phyloP scores from a whole-genome alignment of 768 basidiomycete genomes.

The Serendipita vermifera region DNA sequence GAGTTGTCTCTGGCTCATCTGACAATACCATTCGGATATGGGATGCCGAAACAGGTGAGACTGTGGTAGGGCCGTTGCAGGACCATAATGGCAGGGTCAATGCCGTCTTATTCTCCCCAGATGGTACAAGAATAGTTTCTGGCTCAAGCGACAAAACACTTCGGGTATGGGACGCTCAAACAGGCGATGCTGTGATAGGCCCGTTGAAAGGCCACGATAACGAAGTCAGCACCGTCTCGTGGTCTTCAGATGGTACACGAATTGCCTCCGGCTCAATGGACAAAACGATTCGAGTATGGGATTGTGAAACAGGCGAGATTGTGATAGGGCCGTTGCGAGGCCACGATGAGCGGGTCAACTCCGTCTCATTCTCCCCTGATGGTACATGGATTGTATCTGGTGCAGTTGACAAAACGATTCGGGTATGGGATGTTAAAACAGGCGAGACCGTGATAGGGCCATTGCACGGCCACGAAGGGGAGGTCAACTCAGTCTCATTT shows the following conservation, averaged over 20 bases:
- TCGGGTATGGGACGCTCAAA: slow-evolving; percentile 17
- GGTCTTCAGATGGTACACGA: background rate
- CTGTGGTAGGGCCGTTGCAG: background rate
- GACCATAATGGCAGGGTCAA: background rate
- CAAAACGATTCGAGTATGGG: slow-evolving; percentile 13
- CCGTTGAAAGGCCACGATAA: slow-evolving; percentile 17
- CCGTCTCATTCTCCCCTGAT: slow-evolving; percentile 10
- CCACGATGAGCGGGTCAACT: slow-evolving; percentile 15
- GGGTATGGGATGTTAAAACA: slow-evolving; percentile 10
- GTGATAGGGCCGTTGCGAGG: slow-evolving; percentile 17
- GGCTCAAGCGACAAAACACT: slow-evolving; percentile 12
- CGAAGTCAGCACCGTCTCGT: slow-evolving; percentile 14
- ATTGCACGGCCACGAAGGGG: slow-evolving; percentile 20
- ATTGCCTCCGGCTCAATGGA: slow-evolving; percentile 12
- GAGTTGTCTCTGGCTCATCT: slow-evolving; percentile 3
- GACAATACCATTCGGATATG: slow-evolving; percentile 9
- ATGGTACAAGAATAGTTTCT: slow-evolving; percentile 2
- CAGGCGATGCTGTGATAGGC: slow-evolving; percentile 17
- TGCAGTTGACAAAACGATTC: background rate
- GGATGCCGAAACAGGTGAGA: background rate
- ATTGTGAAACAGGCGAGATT: slow-evolving; percentile 19
- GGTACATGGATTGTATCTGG: background rate
- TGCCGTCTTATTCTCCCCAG: slow-evolving; percentile 11
- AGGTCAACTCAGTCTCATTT: slow-evolving; percentile 13
- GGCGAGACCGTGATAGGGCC: slow-evolving; percentile 19